These are phyloP conservation scores for Cryphonectria parasitica DNA, from an alignment of 2,329 filamentous ascomycete species.

Conservation along the genomic window DNA sequence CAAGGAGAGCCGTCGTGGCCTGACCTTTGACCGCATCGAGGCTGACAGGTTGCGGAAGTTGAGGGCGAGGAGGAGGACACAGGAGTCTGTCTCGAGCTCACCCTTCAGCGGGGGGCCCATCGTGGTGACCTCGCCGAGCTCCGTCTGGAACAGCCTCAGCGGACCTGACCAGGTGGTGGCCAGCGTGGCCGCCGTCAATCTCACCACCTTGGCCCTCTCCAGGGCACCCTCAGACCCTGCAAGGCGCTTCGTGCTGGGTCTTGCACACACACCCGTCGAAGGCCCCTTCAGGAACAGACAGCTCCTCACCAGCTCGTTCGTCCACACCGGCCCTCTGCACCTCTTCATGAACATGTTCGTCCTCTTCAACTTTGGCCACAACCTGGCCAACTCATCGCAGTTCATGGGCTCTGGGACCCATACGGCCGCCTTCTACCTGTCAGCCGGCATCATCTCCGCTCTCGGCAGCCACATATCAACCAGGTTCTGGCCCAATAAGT, in stretches of 20 bases:
- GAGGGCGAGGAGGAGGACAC: neutral
- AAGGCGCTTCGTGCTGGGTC: neutral
- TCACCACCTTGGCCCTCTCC: conserved; percentile 26
- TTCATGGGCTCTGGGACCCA: conserved; percentile 34
- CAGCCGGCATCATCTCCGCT: conserved; percentile 31
- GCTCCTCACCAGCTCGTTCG: conserved; percentile 38
- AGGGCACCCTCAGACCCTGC: conserved; percentile 25
- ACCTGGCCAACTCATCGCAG: conserved; percentile 30
- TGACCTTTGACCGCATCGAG: conserved; percentile 28
- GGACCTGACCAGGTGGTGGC: conserved; percentile 21
- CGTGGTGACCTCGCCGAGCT: conserved; percentile 18
- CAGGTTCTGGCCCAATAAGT: conserved; percentile 29
- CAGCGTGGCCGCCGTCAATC: conserved; percentile 31
- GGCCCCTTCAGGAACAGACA: conserved; percentile 19
- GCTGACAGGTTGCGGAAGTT: neutral
- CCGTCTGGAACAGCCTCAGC: conserved; percentile 29
- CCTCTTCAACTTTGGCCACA: conserved; percentile 33
- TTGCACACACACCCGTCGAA: conserved; percentile 21
- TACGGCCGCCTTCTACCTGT: conserved; percentile 35
- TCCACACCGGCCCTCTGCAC: conserved; percentile 35
- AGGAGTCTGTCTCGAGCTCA: neutral
- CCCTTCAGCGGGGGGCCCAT: conserved; percentile 15
- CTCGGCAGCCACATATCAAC: conserved; percentile 31
- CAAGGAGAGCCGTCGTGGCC: conserved; percentile 5
- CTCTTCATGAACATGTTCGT: conserved; percentile 38